phyloP scores from a whole-genome alignment of 148 eudicot genomes.

The Persicaria maculosa region DNA sequence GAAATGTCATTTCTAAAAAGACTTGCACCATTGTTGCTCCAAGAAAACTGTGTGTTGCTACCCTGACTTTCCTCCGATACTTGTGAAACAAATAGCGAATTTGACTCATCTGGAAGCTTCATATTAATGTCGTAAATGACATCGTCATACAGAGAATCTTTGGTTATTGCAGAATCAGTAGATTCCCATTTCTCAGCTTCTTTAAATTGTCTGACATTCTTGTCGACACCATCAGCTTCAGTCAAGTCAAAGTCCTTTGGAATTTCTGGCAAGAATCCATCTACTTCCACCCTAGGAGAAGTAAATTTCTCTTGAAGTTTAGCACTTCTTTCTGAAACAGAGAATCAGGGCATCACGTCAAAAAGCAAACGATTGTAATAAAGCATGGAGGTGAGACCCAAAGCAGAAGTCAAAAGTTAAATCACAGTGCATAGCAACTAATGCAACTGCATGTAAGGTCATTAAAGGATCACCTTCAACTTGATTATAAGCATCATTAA shows the following conservation, averaged over 20 bases:
- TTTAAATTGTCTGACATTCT: slow-evolving; percentile 24
- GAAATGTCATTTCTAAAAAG: slow-evolving; percentile 34
- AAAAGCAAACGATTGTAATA: slow-evolving; percentile 6
- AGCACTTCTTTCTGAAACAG: slow-evolving; percentile 29
- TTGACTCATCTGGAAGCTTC: slow-evolving; percentile 45
- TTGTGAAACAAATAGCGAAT: slow-evolving; percentile 32
- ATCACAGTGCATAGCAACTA: neutral
- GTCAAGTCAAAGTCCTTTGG: slow-evolving; percentile 15
- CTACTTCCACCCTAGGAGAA: slow-evolving; percentile 20
- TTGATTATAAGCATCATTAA: slow-evolving; percentile 18
- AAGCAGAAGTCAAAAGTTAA: neutral
- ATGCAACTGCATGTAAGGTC: neutral
- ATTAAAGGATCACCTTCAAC: slow-evolving; percentile 27
- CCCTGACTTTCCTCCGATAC: slow-evolving; percentile 39
- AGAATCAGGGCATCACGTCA: slow-evolving; percentile 6
- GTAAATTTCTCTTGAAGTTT: slow-evolving; percentile 24
- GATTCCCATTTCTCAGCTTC: slow-evolving; percentile 23
- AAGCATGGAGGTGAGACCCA: neutral
- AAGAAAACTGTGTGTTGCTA: slow-evolving; percentile 26
- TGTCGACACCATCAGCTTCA: slow-evolving; percentile 20
- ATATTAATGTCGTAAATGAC: slow-evolving; percentile 24
- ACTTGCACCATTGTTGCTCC: slow-evolving; percentile 24
- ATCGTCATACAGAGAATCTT: slow-evolving; percentile 25
- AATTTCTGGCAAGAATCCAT: slow-evolving; percentile 17
- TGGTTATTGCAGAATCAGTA: slow-evolving; percentile 23